Base-by-base conservation (phyloP, 2,329 filamentous ascomycete genomes). In the Sporothrix schenckii region DNA sequence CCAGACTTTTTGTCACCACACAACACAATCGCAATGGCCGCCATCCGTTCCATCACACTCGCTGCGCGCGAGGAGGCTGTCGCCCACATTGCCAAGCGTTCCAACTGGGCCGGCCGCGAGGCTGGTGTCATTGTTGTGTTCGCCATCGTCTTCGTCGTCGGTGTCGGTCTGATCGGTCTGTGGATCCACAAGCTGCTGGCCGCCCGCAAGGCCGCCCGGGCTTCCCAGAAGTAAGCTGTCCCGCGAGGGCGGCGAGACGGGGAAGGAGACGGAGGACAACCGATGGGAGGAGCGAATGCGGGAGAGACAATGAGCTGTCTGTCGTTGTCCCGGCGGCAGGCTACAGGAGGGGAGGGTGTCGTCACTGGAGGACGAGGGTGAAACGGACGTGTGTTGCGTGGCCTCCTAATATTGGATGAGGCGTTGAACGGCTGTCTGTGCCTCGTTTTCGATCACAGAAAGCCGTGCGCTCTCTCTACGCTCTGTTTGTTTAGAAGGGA, bases 61-160 rank as follows among this genome's bases (percentile, higher is more conserved):
- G 73, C 79, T 73, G 76, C 77, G 70, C 78, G 78, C 76, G 75
- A 78, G 72, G 49, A 60, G n/a, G 58, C 58, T 47, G 4, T 77
- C 70, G 70, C 74, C 81, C 82, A 75, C 80, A 80, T 88, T 72
- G 77, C 80, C 76, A 87, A 84, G 81, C 84, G 83, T 72, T 83
- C 85, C 79, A 87, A 88, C 81, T 90, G 86, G 85, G 86, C 87
- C 30, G 74, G 79, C 72, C 75, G 79, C 44, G 85, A 90, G 76
- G 82, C 85, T 58, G 88, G 88, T 78, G 86, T 89, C 73, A 82
- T 90, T 66, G 80, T 89, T 73, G 88, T 90, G 70, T 88, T 90
- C 79, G 83, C 80, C 78, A 87, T 90, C 74, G 81, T 89, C 77
- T 86, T 86, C 76, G 75, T 87, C 72, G 84, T 90, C 74, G 82